These are phyloP conservation scores for Saksenaea oblongispora DNA, from an alignment of 371 early-diverging fungal species.

Conservation along the genomic window DNA sequence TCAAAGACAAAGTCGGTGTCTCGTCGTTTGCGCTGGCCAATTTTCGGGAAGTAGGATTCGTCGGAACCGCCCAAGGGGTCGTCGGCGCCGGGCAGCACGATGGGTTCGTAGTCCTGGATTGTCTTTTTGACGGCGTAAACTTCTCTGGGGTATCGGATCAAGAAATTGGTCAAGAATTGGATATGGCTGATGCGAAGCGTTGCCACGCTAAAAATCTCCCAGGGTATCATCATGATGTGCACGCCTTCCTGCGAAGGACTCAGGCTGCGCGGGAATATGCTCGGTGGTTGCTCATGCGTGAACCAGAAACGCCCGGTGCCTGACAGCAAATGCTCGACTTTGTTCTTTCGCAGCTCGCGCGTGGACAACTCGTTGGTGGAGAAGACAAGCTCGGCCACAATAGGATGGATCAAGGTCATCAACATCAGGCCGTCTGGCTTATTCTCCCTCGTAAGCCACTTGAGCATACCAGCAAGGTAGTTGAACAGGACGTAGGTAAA, in stretches of 20 bases:
- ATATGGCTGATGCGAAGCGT: conserved; percentile 62
- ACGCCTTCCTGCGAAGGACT: conserved; percentile 29
- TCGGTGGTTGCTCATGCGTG: conserved; percentile 48
- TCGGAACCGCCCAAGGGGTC: background rate
- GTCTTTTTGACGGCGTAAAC: conserved; percentile 59
- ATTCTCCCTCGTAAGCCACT: conserved; percentile 57
- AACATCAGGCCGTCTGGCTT: conserved; percentile 45
- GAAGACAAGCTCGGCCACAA: conserved; percentile 56
- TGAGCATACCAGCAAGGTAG: conserved; percentile 65
- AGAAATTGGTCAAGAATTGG: conserved; percentile 63
- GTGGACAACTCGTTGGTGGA: conserved; percentile 63
- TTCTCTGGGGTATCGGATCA: conserved; percentile 59
- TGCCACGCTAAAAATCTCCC: conserved; percentile 56
- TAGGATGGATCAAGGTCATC: conserved; percentile 52
- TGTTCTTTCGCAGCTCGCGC: conserved; percentile 65
- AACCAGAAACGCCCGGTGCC: conserved; percentile 69
- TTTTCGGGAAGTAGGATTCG: conserved; percentile 30
- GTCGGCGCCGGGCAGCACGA: conserved; percentile 14
- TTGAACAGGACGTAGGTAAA: conserved; percentile 63
- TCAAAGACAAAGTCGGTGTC: conserved; percentile 22
- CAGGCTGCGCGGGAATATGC: conserved; percentile 56
- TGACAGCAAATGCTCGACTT: conserved; percentile 57
- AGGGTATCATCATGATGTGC: conserved; percentile 48
- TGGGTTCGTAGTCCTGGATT: conserved; percentile 46
- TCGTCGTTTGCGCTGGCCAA: conserved; percentile 19